Evolutionary conservation across 108 stramenopile species (phyloP).

Genomic region (Poteriospumella lacustris): DNA sequence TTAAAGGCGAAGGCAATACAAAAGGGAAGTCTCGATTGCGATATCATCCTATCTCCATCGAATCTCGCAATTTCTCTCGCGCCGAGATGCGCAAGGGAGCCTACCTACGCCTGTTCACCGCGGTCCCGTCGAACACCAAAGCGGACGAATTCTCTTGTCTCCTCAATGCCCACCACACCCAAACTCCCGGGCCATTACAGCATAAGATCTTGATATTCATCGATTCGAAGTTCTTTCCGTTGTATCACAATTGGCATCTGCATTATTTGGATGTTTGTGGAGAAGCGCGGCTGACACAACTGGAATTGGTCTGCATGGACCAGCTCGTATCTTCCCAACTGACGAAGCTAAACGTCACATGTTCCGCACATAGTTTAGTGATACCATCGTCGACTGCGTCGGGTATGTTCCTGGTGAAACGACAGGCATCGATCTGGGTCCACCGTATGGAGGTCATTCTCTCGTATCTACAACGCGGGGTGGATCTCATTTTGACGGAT

Average conservation of each 20-base stretch:
- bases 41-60: too few species aligned
- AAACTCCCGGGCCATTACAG: too few species aligned
- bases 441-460: not conserved
- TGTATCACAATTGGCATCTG: not conserved
- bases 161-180: too few species aligned
- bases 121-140: too few species aligned
- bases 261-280: not conserved
- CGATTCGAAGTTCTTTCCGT: too few species aligned
- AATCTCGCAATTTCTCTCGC: too few species aligned
- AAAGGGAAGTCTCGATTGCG: too few species aligned
- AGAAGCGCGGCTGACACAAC: not conserved
- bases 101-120: too few species aligned
- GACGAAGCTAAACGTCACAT: not conserved
- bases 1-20: too few species aligned
- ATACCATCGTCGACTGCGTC: not conserved
- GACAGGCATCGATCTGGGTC: not conserved
- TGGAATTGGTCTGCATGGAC: not conserved
- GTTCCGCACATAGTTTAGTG: not conserved
- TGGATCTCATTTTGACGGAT: not conserved
- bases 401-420: not conserved
- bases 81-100: too few species aligned
- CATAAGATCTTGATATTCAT: too few species aligned
- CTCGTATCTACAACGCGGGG: not conserved
- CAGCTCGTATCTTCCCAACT: not conserved
- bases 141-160: too few species aligned